Evolutionary conservation across 805 yeast genomes (phyloP).

Genomic region (Ogataea angusta): DNA sequence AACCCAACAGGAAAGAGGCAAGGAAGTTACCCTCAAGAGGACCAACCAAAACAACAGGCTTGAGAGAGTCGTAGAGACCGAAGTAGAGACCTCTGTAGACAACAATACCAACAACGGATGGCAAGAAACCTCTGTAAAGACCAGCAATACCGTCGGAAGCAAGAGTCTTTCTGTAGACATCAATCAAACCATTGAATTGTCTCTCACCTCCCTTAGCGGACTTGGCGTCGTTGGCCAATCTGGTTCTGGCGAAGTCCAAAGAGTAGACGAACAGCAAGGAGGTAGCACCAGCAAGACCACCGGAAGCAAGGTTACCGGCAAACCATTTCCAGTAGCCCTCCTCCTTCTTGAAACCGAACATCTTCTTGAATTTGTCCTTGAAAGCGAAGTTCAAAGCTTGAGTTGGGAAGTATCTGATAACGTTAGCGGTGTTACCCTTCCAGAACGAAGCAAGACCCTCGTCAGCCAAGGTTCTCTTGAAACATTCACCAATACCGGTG

Average conservation of each 20-base stretch:
- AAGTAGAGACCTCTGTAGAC: constrained; percentile 99
- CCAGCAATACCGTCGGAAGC: constrained; percentile 97
- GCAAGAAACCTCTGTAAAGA: constrained; percentile 99
- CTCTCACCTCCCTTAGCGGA: constrained; percentile 88
- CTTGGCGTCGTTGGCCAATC: constrained; percentile 98
- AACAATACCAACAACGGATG: constrained; percentile 95
- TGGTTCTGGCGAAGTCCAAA: constrained; percentile 96
- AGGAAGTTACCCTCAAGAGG: constrained; percentile 91
- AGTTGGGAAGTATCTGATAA: constrained; percentile 98
- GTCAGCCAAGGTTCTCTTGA: constrained; percentile 89
- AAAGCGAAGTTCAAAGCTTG: constrained; percentile 98
- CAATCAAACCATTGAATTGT: constrained; percentile 95
- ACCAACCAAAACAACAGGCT: constrained; percentile 93
- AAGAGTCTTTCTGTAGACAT: constrained; percentile 93
- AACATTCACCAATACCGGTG: constrained; percentile 90
- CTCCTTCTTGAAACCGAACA: constrained; percentile 96
- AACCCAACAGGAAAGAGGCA: constrained; percentile 94
- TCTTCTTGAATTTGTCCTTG: constrained; percentile 93
- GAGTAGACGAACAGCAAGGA: constrained; percentile 92
- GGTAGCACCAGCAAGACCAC: constrained; percentile 98
- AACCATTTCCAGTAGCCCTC: constrained; percentile 93
- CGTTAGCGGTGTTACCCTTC: constrained; percentile 99
- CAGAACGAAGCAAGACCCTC: constrained; percentile 94
- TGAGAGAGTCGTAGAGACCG: constrained; percentile 95
- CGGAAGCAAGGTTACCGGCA: constrained; percentile 97